These are phyloP conservation scores for Trichomonas tenax DNA, from an alignment of 208 protist species.

Conservation along the genomic window DNA sequence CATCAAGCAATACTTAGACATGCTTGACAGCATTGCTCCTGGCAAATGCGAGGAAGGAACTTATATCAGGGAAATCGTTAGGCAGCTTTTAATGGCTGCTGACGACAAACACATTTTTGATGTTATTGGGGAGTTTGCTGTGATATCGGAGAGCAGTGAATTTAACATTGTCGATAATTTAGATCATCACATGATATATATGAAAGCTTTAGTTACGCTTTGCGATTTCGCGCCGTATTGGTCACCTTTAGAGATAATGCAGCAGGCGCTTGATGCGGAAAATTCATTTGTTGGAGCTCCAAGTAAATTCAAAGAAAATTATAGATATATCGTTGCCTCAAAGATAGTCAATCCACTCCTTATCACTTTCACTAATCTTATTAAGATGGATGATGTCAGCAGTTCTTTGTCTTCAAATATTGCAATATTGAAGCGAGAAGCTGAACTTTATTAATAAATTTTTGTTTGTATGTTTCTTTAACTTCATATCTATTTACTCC, in stretches of 20 bases:
- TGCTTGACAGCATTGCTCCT: background rate
- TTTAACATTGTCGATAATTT: background rate
- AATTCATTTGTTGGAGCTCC: background rate
- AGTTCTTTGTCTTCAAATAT: background rate
- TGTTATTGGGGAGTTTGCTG: background rate
- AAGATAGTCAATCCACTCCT: background rate
- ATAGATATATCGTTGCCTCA: background rate
- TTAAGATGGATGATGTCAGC: background rate
- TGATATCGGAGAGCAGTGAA: background rate
- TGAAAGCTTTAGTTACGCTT: background rate
- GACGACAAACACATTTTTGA: background rate
- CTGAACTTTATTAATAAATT: background rate
- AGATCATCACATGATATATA: background rate
- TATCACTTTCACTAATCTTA: background rate
- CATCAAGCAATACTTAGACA: background rate
- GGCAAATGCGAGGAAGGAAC: background rate
- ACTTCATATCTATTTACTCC: background rate
- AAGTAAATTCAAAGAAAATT: background rate
- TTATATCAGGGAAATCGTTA: background rate
- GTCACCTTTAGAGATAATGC: background rate
- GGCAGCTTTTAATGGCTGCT: background rate
- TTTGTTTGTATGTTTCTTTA: background rate
- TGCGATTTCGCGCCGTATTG: background rate
- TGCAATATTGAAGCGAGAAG: background rate
- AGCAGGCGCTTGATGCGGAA: background rate